These are phyloP conservation scores for Diplogelasinospora grovesii DNA, from an alignment of 495 filamentous ascomycete genomes.

Conservation along the genomic window DNA sequence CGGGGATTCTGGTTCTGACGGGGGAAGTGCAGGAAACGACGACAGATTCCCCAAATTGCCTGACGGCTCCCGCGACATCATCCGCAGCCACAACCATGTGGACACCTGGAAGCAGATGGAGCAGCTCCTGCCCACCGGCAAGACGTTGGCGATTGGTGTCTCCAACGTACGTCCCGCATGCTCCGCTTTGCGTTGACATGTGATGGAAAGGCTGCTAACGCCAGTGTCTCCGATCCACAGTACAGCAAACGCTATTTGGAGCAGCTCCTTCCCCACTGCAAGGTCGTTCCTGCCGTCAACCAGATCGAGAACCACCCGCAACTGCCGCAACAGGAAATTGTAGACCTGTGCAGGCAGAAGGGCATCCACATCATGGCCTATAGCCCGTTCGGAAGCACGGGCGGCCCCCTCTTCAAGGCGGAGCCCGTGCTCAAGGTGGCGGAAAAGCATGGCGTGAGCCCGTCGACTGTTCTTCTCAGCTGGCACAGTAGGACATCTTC, in stretches of 20 bases:
- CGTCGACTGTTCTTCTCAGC: slow-evolving; percentile 61
- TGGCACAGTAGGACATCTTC: slow-evolving; percentile 57
- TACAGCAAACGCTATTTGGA: slow-evolving; percentile 69
- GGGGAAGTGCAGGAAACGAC: slow-evolving; percentile 52
- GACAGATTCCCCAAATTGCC: slow-evolving; percentile 65
- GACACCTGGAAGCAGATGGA: slow-evolving; percentile 80
- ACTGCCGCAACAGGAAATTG: slow-evolving; percentile 81
- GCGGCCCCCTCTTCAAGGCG: slow-evolving; percentile 62
- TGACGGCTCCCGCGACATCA: slow-evolving; percentile 64
- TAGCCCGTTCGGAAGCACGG: slow-evolving; percentile 71
- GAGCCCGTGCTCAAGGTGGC: slow-evolving; percentile 64
- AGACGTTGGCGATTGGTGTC: slow-evolving; percentile 72
- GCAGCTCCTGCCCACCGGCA: slow-evolving; percentile 57
- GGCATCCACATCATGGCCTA: slow-evolving; percentile 74
- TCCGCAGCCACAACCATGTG: slow-evolving; percentile 56
- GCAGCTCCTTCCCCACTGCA: slow-evolving; percentile 59
- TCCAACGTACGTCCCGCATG: slow-evolving; percentile 54
- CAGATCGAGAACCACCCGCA: slow-evolving; percentile 87
- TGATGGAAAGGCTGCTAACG: background rate
- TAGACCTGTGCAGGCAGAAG: slow-evolving; percentile 65
- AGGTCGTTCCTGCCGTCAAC: slow-evolving; percentile 72
- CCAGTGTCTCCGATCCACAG: too few relatives aligned
- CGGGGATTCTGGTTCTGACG: background rate
- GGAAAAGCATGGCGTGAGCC: slow-evolving; percentile 57
- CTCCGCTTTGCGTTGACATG: too few relatives aligned